phyloP scores from a whole-genome alignment of 352 stramenopile species.

The Globisporangium emineosum region DNA sequence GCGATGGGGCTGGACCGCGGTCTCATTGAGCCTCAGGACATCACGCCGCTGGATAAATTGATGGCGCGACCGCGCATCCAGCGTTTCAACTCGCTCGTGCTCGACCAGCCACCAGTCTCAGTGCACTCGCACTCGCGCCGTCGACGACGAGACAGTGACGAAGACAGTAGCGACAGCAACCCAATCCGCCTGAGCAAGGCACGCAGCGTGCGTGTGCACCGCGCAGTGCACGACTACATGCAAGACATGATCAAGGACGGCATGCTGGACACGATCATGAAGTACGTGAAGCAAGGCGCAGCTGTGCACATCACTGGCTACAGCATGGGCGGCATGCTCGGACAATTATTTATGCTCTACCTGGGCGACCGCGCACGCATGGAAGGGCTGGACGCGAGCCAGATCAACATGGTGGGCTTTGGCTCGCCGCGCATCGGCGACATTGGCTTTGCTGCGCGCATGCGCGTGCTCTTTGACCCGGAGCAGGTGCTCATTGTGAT shows the following conservation, averaged over 20 bases:
- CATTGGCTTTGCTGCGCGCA: constrained; percentile 67
- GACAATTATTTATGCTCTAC: constrained; percentile 77
- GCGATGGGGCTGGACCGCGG: constrained; percentile 72
- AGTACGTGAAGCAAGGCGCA: constrained; percentile 69
- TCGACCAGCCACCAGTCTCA: constrained; percentile 51
- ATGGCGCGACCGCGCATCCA: constrained; percentile 56
- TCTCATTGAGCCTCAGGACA: constrained; percentile 54
- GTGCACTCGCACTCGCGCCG: constrained; percentile 58
- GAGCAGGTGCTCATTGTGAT: constrained; percentile 84
- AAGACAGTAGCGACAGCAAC: constrained; percentile 43
- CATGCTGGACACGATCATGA: constrained; percentile 66
- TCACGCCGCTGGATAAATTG: constrained; percentile 76
- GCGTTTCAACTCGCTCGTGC: constrained; percentile 67
- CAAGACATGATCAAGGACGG: constrained; percentile 84
- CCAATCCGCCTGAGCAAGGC: constrained; percentile 56
- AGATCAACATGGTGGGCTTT: constrained; percentile 86
- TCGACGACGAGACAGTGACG: constrained; percentile 53
- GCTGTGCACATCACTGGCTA: constrained; percentile 83
- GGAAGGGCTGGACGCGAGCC: constrained; percentile 64
- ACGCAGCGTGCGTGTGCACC: constrained; percentile 66
- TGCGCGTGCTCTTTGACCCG: constrained; percentile 72
- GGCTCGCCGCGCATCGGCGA: constrained; percentile 77
- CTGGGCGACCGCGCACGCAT: constrained; percentile 75
- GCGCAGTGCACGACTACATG: constrained; percentile 78
- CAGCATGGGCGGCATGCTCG: constrained; percentile 83